Conservation (phyloP, 2,329 filamentous ascomycete genomes). For the Laburnicola sp. region DNA sequence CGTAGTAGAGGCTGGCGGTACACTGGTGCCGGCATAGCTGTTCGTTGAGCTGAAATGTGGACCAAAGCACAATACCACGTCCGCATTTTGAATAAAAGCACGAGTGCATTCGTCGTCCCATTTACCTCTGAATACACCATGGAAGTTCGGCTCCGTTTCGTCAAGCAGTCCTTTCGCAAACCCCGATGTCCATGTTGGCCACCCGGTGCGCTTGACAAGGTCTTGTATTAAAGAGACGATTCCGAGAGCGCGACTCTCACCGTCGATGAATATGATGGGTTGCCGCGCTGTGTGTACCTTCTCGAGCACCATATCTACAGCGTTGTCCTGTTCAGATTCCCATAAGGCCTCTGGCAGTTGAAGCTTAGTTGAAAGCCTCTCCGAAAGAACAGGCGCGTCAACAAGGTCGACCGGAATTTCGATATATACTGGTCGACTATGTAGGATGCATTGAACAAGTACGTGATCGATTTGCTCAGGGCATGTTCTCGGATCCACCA, state of each 20-base stretch:
- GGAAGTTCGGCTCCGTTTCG: slow-evolving; percentile 52
- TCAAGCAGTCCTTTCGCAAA: slow-evolving; percentile 58
- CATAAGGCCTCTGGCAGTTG: slow-evolving; percentile 24
- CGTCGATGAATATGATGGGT: slow-evolving; percentile 58
- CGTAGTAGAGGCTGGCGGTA: slow-evolving; percentile 40
- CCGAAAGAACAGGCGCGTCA: slow-evolving; percentile 43
- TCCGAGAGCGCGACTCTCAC: slow-evolving; percentile 50
- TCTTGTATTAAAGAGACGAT: slow-evolving; percentile 49
- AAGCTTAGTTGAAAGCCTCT: slow-evolving; percentile 30
- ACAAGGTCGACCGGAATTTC: slow-evolving; percentile 59
- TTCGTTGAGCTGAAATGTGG: slow-evolving; percentile 55
- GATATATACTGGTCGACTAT: slow-evolving; percentile 61
- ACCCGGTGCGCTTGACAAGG: slow-evolving; percentile 49
- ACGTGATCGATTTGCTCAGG: slow-evolving; percentile 57
- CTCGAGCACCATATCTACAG: slow-evolving; percentile 44
- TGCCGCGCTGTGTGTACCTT: slow-evolving; percentile 52
- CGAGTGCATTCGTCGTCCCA: slow-evolving; percentile 44
- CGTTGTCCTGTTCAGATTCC: slow-evolving; percentile 24
- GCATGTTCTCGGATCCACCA: slow-evolving; percentile 52
- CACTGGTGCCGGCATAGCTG: slow-evolving; percentile 45
- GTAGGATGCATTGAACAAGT: slow-evolving; percentile 55
- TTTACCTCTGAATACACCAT: slow-evolving; percentile 54
- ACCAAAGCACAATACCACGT: slow-evolving; percentile 54
- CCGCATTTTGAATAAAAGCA: slow-evolving; percentile 46
- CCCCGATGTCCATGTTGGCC: slow-evolving; percentile 54